These are phyloP conservation scores for Leishmania major DNA, from an alignment of 208 protist species.

Conservation along the genomic window DNA sequence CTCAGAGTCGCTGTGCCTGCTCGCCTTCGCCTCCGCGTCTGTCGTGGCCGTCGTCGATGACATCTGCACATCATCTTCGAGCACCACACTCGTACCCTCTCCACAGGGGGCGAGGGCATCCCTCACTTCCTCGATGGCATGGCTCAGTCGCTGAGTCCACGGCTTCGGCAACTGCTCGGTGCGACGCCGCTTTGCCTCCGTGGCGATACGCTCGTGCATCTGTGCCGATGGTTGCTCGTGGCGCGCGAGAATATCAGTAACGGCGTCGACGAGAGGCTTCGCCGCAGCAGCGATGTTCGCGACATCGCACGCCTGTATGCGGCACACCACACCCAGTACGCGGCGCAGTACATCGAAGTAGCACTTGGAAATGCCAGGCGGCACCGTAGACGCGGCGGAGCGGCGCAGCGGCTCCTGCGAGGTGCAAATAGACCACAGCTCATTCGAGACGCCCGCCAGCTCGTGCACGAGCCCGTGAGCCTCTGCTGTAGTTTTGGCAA, in stretches of 20 bases:
- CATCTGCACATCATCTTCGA: conserved; percentile 19
- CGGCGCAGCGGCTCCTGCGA: conserved; percentile 28
- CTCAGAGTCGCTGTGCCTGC: conserved; percentile 14
- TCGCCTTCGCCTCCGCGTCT: neutral
- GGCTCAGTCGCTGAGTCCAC: conserved; percentile 26
- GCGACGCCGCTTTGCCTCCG: conserved; percentile 39
- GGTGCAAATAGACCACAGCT: conserved; percentile 72
- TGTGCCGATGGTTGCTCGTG: conserved; percentile 10
- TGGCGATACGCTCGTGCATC: neutral
- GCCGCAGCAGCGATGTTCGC: conserved; percentile 18
- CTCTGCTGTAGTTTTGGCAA: conserved; percentile 20
- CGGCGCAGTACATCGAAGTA: conserved; percentile 18
- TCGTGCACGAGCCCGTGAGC: conserved; percentile 41
- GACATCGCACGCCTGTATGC: conserved; percentile 15
- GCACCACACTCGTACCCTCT: conserved; percentile 6
- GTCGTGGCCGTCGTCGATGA: neutral
- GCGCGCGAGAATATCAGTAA: conserved; percentile 12
- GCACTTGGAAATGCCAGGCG: conserved; percentile 4
- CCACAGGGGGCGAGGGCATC: conserved; percentile 8
- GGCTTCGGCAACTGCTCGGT: conserved; percentile 29
- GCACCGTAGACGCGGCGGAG: conserved; percentile 20
- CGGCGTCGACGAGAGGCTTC: conserved; percentile 12
- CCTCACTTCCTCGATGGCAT: conserved; percentile 25
- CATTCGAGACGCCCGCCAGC: conserved; percentile 32
- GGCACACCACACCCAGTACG: conserved; percentile 15